These are phyloP conservation scores for Closterium sp. DNA, from an alignment of 139 green algal species.

Conservation along the genomic window DNA sequence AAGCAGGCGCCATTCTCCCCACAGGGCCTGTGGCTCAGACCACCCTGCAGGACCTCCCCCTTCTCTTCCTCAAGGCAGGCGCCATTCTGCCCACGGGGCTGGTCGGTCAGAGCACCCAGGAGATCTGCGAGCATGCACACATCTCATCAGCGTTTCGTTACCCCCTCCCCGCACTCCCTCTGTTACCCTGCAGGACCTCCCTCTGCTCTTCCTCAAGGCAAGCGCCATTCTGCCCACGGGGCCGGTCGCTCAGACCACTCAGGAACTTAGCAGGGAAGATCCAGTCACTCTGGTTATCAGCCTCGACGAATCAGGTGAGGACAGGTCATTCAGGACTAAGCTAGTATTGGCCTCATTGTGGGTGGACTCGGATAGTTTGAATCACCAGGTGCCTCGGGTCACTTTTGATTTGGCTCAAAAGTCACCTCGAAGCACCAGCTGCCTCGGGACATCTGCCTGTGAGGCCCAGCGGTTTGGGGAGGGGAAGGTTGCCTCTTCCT, in stretches of 20 bases:
- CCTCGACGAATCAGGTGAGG: conserved; percentile 15
- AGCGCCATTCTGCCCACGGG: conserved; percentile 27
- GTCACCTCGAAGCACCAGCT: background rate
- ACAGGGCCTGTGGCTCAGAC: conserved; percentile 10
- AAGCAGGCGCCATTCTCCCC: conserved; percentile 23
- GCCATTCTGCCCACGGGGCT: conserved; percentile 25
- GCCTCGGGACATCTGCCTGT: too few species aligned
- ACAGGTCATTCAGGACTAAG: background rate
- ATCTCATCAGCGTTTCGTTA: background rate
- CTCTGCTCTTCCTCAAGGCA: conserved; percentile 11
- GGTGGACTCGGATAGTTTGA: too few species aligned
- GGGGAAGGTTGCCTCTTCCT: too few species aligned
- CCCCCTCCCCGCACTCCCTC: background rate
- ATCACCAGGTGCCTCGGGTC: too few species aligned
- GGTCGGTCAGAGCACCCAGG: background rate
- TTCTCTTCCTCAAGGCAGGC: conserved; percentile 21
- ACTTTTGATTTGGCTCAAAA: too few species aligned
- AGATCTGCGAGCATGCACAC: background rate
- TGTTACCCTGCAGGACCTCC: conserved; percentile 20
- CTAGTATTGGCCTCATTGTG: too few species aligned
- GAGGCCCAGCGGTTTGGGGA: too few species aligned
- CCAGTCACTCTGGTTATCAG: conserved; percentile 24
- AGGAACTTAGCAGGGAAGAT: background rate
- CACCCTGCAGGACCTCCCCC: conserved; percentile 22
- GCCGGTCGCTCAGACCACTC: conserved; percentile 1